phyloP scores from a whole-genome alignment of 2,329 filamentous ascomycete species.

The Arthrinium phaeospermum region DNA sequence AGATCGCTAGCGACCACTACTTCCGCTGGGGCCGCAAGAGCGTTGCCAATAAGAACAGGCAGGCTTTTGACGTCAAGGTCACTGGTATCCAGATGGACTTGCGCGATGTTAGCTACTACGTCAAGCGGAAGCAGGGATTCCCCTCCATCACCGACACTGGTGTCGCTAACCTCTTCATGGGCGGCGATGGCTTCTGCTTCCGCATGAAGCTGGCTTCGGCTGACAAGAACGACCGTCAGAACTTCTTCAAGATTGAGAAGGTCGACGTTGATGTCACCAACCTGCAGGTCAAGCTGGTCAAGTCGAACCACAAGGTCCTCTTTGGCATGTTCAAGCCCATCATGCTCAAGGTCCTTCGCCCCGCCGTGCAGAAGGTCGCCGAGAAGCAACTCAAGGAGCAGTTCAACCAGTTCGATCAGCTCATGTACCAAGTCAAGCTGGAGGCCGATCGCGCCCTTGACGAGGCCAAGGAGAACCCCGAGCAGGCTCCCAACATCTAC shows the following conservation, averaged over 20 bases:
- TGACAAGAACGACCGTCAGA: slow-evolving; percentile 73
- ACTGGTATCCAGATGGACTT: slow-evolving; percentile 93
- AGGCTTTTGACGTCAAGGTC: slow-evolving; percentile 81
- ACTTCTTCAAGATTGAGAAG: slow-evolving; percentile 95
- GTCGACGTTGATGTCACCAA: slow-evolving; percentile 82
- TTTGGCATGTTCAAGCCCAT: slow-evolving; percentile 88
- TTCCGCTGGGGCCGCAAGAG: slow-evolving; percentile 94
- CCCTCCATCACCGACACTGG: slow-evolving; percentile 86
- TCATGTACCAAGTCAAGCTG: slow-evolving; percentile 78
- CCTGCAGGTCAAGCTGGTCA: slow-evolving; percentile 86
- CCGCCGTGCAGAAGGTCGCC: slow-evolving; percentile 82
- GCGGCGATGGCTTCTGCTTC: slow-evolving; percentile 88
- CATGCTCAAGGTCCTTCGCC: slow-evolving; percentile 81
- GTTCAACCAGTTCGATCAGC: slow-evolving; percentile 74
- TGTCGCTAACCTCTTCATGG: slow-evolving; percentile 86
- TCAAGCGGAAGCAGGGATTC: slow-evolving; percentile 95
- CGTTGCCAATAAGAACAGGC: slow-evolving; percentile 79
- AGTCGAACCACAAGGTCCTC: slow-evolving; percentile 93
- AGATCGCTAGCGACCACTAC: slow-evolving; percentile 91
- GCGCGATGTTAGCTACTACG: slow-evolving; percentile 88
- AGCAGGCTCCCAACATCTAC: slow-evolving; percentile 82
- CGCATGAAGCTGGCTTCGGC: slow-evolving; percentile 87
- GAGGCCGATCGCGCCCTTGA: slow-evolving; percentile 78
- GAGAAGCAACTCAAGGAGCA: slow-evolving; percentile 90
- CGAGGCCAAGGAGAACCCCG: slow-evolving; percentile 70